Percentiles rank a stretch among this genome's conserved stretches.
Conservation (phyloP, 2,329 filamentous ascomycete genomes). For the Alternaria atra region DNA sequence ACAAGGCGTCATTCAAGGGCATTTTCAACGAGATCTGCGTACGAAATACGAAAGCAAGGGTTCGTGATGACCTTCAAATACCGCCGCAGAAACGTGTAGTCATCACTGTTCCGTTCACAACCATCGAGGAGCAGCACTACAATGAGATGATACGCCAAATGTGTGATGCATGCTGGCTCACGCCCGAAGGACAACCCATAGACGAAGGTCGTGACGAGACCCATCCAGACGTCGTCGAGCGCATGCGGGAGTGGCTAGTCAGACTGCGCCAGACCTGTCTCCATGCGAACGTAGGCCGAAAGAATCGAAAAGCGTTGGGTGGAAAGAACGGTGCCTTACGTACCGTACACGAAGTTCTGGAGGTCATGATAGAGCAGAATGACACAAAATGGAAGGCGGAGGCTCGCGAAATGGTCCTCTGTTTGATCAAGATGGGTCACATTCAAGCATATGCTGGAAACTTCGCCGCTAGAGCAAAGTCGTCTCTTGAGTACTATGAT, state of each 20-base stretch:
- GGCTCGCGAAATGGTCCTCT: slow-evolving; percentile 71
- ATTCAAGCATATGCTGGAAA: slow-evolving; percentile 77
- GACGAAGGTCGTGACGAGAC: slow-evolving; percentile 71
- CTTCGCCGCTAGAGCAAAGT: slow-evolving; percentile 60
- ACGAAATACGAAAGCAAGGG: slow-evolving; percentile 83
- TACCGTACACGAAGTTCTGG: slow-evolving; percentile 85
- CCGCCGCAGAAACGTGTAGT: slow-evolving; percentile 86
- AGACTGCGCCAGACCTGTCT: slow-evolving; percentile 83
- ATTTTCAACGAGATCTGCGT: slow-evolving; percentile 78
- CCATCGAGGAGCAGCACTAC: slow-evolving; percentile 92
- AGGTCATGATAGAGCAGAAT: slow-evolving; percentile 90
- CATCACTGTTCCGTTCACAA: slow-evolving; percentile 88
- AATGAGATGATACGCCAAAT: slow-evolving; percentile 77
- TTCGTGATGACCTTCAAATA: slow-evolving; percentile 79
- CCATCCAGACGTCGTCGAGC: slow-evolving; percentile 65
- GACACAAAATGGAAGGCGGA: slow-evolving; percentile 72
- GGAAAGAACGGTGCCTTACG: slow-evolving; percentile 72
- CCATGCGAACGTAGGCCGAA: slow-evolving; percentile 81
- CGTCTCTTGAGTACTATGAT: slow-evolving; percentile 76
- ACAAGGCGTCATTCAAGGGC: slow-evolving; percentile 70
- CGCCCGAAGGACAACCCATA: slow-evolving; percentile 69
- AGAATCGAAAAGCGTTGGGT: slow-evolving; percentile 71
- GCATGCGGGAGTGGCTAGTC: slow-evolving; percentile 82
- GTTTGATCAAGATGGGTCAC: slow-evolving; percentile 75
- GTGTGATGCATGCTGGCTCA: slow-evolving; percentile 73